These are phyloP conservation scores for Cocos nucifera DNA, from an alignment of 176 grass and related monocot species.

Conservation along the genomic window DNA sequence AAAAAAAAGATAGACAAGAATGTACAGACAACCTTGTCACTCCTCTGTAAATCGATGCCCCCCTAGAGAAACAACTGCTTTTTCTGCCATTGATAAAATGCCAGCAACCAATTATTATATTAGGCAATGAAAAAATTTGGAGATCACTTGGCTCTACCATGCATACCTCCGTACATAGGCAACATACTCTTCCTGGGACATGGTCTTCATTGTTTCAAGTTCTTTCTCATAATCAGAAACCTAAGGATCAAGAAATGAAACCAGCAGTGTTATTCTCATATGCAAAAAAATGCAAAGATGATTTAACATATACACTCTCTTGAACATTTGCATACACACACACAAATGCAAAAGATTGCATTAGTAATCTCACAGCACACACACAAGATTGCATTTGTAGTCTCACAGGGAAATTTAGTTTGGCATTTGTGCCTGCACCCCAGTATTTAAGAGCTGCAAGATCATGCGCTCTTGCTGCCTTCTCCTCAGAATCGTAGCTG, in stretches of 20 bases:
- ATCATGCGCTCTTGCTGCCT: slow-evolving; percentile 88
- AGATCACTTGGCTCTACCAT: background rate
- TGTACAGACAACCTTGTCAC: slow-evolving; percentile 58
- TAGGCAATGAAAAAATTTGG: no score
- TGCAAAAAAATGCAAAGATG: no score
- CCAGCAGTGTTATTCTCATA: background rate
- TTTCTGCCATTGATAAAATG: slow-evolving; percentile 32
- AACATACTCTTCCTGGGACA: slow-evolving; percentile 78
- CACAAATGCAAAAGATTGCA: no score
- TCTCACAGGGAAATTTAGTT: slow-evolving; percentile 65
- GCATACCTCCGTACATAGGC: slow-evolving; percentile 83
- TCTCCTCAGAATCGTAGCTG: slow-evolving; percentile 87
- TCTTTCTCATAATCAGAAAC: slow-evolving; percentile 64
- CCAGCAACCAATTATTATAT: background rate
- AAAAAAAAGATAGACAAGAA: slow-evolving; percentile 21
- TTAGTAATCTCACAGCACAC: slow-evolving; percentile 19
- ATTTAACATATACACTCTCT: background rate
- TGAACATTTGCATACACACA: background rate
- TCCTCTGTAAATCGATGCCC: slow-evolving; percentile 89
- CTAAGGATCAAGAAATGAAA: slow-evolving; percentile 18
- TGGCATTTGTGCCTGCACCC: slow-evolving; percentile 38
- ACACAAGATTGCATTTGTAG: background rate
- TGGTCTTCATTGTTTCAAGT: slow-evolving; percentile 46
- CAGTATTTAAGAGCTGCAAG: slow-evolving; percentile 93
- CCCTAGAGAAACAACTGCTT: slow-evolving; percentile 98